Evolutionary conservation across 371 early-diverging fungal species (phyloP), one percentile per base, ranked within the genome.

Genomic region (Parasitella parasitica): DNA sequence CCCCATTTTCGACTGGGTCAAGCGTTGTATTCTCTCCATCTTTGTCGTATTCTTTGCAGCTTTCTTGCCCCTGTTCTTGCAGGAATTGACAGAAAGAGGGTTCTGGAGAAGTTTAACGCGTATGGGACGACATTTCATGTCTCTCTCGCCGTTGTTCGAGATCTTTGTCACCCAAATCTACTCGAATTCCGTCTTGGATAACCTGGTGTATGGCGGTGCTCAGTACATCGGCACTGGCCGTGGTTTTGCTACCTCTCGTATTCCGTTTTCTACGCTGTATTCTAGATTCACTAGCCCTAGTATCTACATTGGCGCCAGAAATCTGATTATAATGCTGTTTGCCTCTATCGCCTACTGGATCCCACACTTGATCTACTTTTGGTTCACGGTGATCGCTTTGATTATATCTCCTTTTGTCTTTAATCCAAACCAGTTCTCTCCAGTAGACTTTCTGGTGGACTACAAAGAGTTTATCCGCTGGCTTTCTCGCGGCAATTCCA

Each of bases 121-220:
- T 46, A 79, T 94, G 27, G 89, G 87, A 22, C 89, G 90, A 62
- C 94, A 95, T 57, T 85, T 96, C 37, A 65, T 91, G 51, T 94
- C 93, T 20, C 74, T 94, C 18, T 91, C 93, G 4, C 94, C 93
- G 4, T 71, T 94, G 39, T 96, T 95, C 66, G 95, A 95, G 71
- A 91, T 94, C 20, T 90, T 95, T 79, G 91, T 91, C 18, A 94
- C 95, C 2, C 94, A 94, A 68, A 91, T 93, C 61, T 94, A 94
- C 71, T 84, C 91, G 54, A 86, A 91, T 73, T 87, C 92, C 51
- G 86, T 95, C 37, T 71, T 93, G 65, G 86, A 88, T 61, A 91
- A 94, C 66, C 65, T 94, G 69, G 87, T 85, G 0, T 94, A 89
- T 63, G 94, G 94, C 57, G 93, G 93, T 7, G 92, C 93, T n/a